These are phyloP conservation scores for Nicotiana obtusifolia DNA, from an alignment of 257 asterid genomes.

Conservation along the genomic window DNA sequence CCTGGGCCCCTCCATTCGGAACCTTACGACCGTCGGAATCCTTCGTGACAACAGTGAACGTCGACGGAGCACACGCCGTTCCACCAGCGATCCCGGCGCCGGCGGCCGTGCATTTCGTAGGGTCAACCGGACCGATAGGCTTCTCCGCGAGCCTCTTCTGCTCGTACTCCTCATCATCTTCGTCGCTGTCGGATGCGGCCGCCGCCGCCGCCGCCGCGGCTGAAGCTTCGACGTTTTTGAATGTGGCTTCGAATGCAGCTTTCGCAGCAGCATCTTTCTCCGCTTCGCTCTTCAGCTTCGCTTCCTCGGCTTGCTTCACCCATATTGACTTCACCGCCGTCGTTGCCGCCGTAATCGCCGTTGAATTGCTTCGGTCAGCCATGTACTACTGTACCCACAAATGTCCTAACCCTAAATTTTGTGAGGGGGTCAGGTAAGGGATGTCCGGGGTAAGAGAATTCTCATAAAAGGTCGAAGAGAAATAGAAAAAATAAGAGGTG, in stretches of 20 bases:
- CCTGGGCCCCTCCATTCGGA: conserved; percentile 72
- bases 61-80: conserved; percentile 71
- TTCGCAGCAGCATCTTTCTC: conserved; percentile 95
- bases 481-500: not conserved
- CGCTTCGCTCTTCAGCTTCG: conserved; percentile 86
- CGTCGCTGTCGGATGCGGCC: conserved; percentile 45
- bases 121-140: conserved; percentile 80
- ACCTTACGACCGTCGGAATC: conserved; percentile 77
- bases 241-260: conserved; percentile 98
- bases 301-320: conserved; percentile 98
- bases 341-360: conserved; percentile 17
- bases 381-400: conserved; percentile 21
- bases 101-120: conserved; percentile 85
- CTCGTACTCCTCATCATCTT: conserved; percentile 54
- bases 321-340: conserved; percentile 69
- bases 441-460: not conserved
- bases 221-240: conserved; percentile 42
- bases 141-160: conserved; percentile 39
- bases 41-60: conserved; percentile 72
- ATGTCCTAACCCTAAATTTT: conserved; percentile 30
- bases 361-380: conserved; percentile 61
- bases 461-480: not conserved
- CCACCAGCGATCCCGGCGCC: conserved; percentile 97
- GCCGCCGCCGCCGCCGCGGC: conserved; percentile 8
- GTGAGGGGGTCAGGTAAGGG: too few species aligned